Evolutionary conservation across 1,139 yeast genomes (phyloP), one percentile per base, ranked within the genome.

Genomic region (Taphrina populina): DNA sequence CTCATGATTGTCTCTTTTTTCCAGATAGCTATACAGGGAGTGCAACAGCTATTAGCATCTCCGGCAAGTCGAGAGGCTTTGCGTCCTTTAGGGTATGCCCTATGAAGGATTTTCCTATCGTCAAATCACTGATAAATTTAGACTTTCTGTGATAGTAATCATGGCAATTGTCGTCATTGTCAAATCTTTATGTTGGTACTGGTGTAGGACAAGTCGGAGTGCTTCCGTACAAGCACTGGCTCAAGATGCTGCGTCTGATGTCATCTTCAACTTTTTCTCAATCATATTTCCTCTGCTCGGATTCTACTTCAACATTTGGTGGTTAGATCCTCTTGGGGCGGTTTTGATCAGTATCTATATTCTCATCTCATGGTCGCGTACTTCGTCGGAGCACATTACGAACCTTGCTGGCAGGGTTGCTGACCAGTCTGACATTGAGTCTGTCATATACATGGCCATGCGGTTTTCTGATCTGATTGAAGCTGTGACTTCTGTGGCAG

Each of bases 211-310:
- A n/a, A 77, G 84, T 60, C 72, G 75, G 17, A 82, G 88, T 10
- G 79, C 84, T 13, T 80, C 88, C 0, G 84, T 85, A 1, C 84
- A 80, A 66, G 95, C 95, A 0, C 71, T 85, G 56, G 88, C 92
- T 1, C 92, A 84, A 66, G 95, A 85, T 69, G 94, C 94, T 0
- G 73, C 77, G 70, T 84, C 90, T 0, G 95, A 85, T 68, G 79
- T 84, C 41, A 76, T 84, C 2, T 85, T 85, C 73, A 83, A 83
- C 21, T 58, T 58, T 37, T 83, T 84, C 37, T 84, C 92, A 1
- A 74, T 85, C 40, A 63, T 84, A 19, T 83, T 85, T 76, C 95
- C 95, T 0, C 63, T 83, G 0, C 36, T 77, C 0, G 92, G 92
- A 2, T 73, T 75, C 59, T 64, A 68, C 29, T 67, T 77, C 32